phyloP scores from a whole-genome alignment of 805 yeast genomes.

The Candida ortonii region DNA sequence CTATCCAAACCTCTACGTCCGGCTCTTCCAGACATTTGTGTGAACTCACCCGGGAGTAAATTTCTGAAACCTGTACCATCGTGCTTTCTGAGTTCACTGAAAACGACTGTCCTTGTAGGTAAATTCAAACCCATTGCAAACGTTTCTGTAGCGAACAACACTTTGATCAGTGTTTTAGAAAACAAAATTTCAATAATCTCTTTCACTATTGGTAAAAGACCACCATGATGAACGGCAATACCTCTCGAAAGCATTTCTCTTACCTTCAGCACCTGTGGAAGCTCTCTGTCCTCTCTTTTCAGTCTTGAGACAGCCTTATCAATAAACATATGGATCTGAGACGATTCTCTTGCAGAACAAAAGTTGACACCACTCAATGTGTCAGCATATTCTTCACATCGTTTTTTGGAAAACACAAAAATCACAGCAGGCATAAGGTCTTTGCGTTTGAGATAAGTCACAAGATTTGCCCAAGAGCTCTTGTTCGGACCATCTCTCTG shows the following conservation, averaged over 20 bases:
- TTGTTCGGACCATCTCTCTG: slow-evolving; percentile 70
- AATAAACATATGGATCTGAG: slow-evolving; percentile 90
- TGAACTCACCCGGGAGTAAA: slow-evolving; percentile 91
- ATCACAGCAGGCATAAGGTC: slow-evolving; percentile 86
- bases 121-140: slow-evolving; percentile 98
- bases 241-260: slow-evolving; percentile 86
- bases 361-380: slow-evolving; percentile 71
- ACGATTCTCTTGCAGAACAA: slow-evolving; percentile 78
- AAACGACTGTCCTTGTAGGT: slow-evolving; percentile 95
- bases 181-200: slow-evolving; percentile 91
- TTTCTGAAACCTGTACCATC: slow-evolving; percentile 84
- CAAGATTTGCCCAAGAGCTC: slow-evolving; percentile 72
- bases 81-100: slow-evolving; percentile 80
- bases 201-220: slow-evolving; percentile 86
- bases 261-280: slow-evolving; percentile 85
- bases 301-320: slow-evolving; percentile 85
- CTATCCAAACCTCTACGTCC: slow-evolving; percentile 95
- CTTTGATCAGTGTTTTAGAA: slow-evolving; percentile 81
- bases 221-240: slow-evolving; percentile 95
- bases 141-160: slow-evolving; percentile 94
- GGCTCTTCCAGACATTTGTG: slow-evolving; percentile 99
- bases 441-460: slow-evolving; percentile 63
- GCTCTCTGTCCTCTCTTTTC: slow-evolving; percentile 85
- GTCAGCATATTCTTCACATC: slow-evolving; percentile 91
- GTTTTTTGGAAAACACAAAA: slow-evolving; percentile 89